A percentile compares a stretch with the other conserved stretches of the same genome.
Conservation (phyloP, 306 rosid genomes). For the Quercus suber region DNA sequence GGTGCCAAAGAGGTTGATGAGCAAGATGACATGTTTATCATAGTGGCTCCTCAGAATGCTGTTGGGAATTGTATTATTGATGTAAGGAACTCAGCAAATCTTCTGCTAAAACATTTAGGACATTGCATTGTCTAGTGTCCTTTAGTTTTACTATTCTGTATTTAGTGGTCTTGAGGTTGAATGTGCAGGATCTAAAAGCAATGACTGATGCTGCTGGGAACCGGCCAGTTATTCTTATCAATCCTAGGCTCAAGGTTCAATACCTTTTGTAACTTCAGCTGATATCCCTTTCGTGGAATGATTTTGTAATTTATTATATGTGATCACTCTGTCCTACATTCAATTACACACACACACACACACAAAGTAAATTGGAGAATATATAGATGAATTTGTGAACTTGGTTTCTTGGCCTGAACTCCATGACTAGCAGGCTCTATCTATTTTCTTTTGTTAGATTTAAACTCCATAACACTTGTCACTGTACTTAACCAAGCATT, state of each 20-base stretch:
- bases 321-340: neutral
- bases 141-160: conserved; percentile 10
- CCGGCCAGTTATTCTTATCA: conserved; percentile 81
- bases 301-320: conserved; percentile 1
- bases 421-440: neutral
- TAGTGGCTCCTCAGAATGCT: conserved; percentile 98
- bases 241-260: conserved; percentile 80
- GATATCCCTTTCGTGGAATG: conserved; percentile 19
- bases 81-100: conserved; percentile 45
- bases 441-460: neutral
- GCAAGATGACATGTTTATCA: conserved; percentile 81
- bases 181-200: conserved; percentile 75
- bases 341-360: no score
- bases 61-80: conserved; percentile 95
- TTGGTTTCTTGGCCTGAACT: neutral
- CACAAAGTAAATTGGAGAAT: neutral
- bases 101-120: conserved; percentile 13
- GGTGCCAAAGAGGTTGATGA: conserved; percentile 90
- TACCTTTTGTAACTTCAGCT: conserved; percentile 14
- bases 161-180: conserved; percentile 26
- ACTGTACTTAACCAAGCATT: neutral
- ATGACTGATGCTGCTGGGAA: conserved; percentile 89
- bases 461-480: no score
- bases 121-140: conserved; percentile 11
- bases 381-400: neutral